phyloP scores from a whole-genome alignment of 345 rosid species.

The Melaleuca quinquenervia region DNA sequence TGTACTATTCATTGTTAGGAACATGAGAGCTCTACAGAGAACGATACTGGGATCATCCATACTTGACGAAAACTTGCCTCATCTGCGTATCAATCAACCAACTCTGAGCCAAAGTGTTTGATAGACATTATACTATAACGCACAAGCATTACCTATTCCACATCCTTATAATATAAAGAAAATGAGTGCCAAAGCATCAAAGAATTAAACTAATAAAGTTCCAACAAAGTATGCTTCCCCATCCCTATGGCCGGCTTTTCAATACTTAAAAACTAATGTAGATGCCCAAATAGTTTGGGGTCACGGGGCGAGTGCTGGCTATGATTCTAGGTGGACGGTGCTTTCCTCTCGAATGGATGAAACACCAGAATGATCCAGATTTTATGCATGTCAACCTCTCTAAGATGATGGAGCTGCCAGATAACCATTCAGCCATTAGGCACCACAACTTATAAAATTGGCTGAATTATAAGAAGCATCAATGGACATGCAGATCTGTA shows the following conservation, averaged over 20 bases:
- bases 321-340: not conserved
- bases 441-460: not conserved
- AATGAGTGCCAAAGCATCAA: not conserved
- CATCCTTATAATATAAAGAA: not conserved
- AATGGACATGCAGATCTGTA: slow-evolving; percentile 1
- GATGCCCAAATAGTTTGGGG: not conserved
- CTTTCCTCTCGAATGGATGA: not conserved
- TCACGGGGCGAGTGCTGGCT: not conserved
- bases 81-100: not conserved
- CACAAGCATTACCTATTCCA: not conserved
- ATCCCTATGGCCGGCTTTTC: not conserved
- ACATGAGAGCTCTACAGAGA: not conserved
- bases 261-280: not conserved
- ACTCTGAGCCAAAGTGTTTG: not conserved
- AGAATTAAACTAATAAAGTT: not conserved
- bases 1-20: not conserved
- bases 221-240: not conserved
- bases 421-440: not conserved
- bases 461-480: not conserved
- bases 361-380: not conserved
- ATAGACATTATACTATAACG: not conserved
- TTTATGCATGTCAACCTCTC: not conserved
- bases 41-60: not conserved
- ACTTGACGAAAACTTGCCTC: not conserved
- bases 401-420: not conserved